Conservation (phyloP, 2,329 filamentous ascomycete genomes). For the Trichoderma sp. region DNA sequence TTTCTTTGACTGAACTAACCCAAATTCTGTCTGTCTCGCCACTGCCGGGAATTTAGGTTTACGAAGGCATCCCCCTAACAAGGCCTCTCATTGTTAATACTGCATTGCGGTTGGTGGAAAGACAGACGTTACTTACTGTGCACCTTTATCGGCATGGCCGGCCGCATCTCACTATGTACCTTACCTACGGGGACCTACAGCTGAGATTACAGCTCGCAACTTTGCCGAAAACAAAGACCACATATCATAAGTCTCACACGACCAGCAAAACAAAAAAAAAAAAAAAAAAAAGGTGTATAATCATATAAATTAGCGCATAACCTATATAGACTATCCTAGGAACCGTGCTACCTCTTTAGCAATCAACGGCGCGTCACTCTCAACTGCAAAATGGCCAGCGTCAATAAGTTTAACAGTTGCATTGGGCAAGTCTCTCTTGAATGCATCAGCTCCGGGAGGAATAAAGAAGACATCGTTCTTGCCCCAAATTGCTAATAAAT, state of each 20-base stretch:
- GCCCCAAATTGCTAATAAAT: not conserved
- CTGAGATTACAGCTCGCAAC: not conserved
- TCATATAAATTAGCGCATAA: not conserved
- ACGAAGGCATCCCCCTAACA: not conserved
- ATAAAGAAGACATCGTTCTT: slow-evolving; percentile 8
- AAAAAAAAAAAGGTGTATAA: too few species aligned
- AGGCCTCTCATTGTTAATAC: not conserved
- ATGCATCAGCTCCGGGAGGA: not conserved
- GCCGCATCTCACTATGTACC: not conserved
- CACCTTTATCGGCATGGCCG: not conserved
- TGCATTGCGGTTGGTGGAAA: not conserved
- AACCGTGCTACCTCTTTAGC: not conserved
- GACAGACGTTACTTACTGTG: not conserved
- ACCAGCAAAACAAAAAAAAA: too few species aligned
- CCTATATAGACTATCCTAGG: not conserved
- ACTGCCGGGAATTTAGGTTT: not conserved
- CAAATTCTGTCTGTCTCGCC: not conserved
- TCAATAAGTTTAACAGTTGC: slow-evolving; percentile 2
- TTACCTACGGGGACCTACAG: not conserved
- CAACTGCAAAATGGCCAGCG: slow-evolving; percentile 4
- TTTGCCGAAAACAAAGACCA: not conserved
- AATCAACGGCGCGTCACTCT: not conserved
- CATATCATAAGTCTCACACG: not conserved
- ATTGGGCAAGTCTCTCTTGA: not conserved
- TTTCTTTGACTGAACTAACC: not conserved